phyloP scores from a whole-genome alignment of 352 stramenopile genomes.

The Pythium apleroticum region DNA sequence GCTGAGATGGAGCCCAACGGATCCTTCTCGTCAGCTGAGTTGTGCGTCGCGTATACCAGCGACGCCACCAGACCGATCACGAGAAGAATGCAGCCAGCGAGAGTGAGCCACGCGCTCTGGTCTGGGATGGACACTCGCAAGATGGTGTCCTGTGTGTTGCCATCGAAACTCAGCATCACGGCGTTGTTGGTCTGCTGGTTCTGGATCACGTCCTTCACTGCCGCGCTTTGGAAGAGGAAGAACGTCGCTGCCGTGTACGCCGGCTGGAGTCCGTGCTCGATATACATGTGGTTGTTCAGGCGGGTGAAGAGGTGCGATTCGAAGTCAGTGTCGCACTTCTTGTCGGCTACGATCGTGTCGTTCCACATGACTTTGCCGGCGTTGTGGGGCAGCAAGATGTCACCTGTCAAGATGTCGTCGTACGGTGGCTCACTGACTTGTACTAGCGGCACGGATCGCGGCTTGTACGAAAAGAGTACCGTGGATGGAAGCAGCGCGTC shows the following conservation, averaged over 20 bases:
- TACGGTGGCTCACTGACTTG: not conserved
- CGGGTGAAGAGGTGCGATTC: slow-evolving; percentile 4
- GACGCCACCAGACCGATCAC: not conserved
- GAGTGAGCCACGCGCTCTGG: slow-evolving; percentile 14
- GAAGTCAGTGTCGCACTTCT: not conserved
- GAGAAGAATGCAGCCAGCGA: slow-evolving; percentile 10
- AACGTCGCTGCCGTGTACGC: slow-evolving; percentile 16
- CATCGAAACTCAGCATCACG: slow-evolving; percentile 9
- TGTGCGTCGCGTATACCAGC: not conserved
- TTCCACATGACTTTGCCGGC: not conserved
- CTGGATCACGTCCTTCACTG: slow-evolving; percentile 5
- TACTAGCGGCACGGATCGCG: not conserved
- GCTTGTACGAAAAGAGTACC: not conserved
- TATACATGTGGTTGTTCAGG: slow-evolving; percentile 22
- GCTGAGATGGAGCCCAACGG: not conserved
- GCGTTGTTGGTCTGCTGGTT: not conserved
- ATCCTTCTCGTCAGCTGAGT: not conserved
- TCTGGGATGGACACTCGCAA: slow-evolving; percentile 5
- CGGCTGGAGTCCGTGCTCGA: slow-evolving; percentile 9
- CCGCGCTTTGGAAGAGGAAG: slow-evolving; percentile 14
- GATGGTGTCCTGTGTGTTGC: slow-evolving; percentile 12
- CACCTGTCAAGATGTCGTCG: not conserved
- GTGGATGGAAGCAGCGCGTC: not conserved
- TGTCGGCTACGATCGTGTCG: not conserved
- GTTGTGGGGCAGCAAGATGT: slow-evolving; percentile 17